Conservation (phyloP, 2,329 filamentous ascomycete genomes). For the Scedosporium aurantiacum region DNA sequence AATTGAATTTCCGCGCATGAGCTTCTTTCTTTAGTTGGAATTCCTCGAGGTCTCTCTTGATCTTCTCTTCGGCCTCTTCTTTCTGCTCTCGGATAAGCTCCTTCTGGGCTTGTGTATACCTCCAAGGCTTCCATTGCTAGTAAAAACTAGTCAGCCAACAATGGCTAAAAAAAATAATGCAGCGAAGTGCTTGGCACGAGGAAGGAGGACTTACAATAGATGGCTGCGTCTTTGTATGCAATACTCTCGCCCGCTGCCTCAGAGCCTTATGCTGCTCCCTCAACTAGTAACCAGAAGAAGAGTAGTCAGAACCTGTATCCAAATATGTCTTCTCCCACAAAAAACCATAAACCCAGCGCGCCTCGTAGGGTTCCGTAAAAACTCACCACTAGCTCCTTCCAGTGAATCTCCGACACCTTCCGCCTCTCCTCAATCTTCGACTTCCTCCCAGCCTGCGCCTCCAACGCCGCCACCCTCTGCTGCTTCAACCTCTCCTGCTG, state of each 20-base stretch:
- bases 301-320: no score
- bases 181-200: background rate
- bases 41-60: slow-evolving; percentile 54
- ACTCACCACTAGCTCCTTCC: slow-evolving; percentile 68
- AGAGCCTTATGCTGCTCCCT: slow-evolving; percentile 61
- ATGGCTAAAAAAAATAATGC: background rate
- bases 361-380: background rate
- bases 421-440: slow-evolving; percentile 51
- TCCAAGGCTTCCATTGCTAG: slow-evolving; percentile 81
- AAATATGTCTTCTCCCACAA: no score
- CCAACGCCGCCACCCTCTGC: slow-evolving; percentile 61
- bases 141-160: background rate
- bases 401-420: slow-evolving; percentile 58
- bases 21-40: slow-evolving; percentile 42
- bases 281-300: slow-evolving; percentile 43
- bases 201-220: slow-evolving; percentile 50
- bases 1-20: slow-evolving; percentile 19
- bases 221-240: slow-evolving; percentile 62
- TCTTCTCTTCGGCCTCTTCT: slow-evolving; percentile 47
- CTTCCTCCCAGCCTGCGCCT: slow-evolving; percentile 52
- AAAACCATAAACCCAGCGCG: background rate
- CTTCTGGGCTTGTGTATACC: slow-evolving; percentile 58
- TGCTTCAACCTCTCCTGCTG: slow-evolving; percentile 66
- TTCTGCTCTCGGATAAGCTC: slow-evolving; percentile 61
- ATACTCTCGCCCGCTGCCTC: slow-evolving; percentile 58